Base-by-base conservation (phyloP, 106 monocot genomes). In the Dioscorea dumetorum region DNA sequence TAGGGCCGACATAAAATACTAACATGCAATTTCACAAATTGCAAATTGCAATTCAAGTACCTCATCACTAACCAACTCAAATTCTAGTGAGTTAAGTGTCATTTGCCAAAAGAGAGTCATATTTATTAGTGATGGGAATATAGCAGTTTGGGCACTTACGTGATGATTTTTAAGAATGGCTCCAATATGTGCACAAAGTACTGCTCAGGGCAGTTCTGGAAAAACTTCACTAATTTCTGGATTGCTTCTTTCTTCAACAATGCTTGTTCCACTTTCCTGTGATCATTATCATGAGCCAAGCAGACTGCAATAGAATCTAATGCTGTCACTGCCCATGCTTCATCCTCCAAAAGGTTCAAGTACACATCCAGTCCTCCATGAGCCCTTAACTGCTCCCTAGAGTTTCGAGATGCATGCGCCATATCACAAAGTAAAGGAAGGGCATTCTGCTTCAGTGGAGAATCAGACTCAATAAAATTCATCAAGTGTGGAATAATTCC, bases 381-480 rank as follows among this genome's bases (percentile, higher is more conserved):
- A 64, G 89, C 92, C 68, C 89, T 77, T 58, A 99, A 65, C 73
- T 92, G 97, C 79, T 99, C 97, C 53, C 92, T 86, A 19, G 97
- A 92, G 77, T 99, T 92, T 17, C 97, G 83, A 34, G 97, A 99
- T 52, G 97, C 97, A 79, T 99, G 92, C 13, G 97, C 97, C 92
- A 99, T 99, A 63, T 99, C 97, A 75, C 91, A 99, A 14, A 99
- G 71, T 13, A 99, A 69, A 32, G 92, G 92, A 57, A 99, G 70
- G 22, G 97, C 97, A 81, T 79, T 92, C 53, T 83, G 92, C 74
- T 85, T 92, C 31, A 99, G 66, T 33, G 92, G 92, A 12, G 92
- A 99, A 69, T 78, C 92, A 0, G 92, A 90, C 72, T 81, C 80
- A 51, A 99, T 92, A 71, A 99, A 87, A 67, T 81, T 82, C 85